Evolutionary conservation across 352 stramenopile species (phyloP).

Genomic region (Phytophthora lateralis): DNA sequence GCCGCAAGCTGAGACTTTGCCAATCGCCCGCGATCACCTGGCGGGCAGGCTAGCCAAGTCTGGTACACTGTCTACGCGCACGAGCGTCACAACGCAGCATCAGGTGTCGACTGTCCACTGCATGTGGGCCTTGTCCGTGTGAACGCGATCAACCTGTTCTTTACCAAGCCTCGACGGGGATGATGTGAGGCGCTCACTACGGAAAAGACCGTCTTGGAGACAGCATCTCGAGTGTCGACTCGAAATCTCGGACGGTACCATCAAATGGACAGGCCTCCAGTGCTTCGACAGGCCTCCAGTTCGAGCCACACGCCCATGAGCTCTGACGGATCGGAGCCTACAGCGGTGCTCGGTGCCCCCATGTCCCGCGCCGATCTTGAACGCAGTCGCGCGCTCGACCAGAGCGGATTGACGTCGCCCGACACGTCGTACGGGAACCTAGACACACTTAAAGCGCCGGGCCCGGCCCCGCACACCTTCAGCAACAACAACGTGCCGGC

Average conservation of each 20-base stretch:
- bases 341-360: slow-evolving; percentile 31
- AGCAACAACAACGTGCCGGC: slow-evolving; percentile 32
- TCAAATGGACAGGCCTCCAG: slow-evolving; percentile 18
- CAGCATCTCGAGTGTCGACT: slow-evolving; percentile 11
- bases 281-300: slow-evolving; percentile 29
- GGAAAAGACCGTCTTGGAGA: slow-evolving; percentile 30
- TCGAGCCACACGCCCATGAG: slow-evolving; percentile 34
- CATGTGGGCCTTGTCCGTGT: slow-evolving; percentile 21
- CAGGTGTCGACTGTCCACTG: slow-evolving; percentile 25
- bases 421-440: slow-evolving; percentile 30
- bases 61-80: no score
- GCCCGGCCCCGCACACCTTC: slow-evolving; percentile 28
- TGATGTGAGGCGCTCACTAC: slow-evolving; percentile 32
- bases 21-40: slow-evolving; percentile 18
- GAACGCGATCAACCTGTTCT: slow-evolving; percentile 17
- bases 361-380: slow-evolving; percentile 33
- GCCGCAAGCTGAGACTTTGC: slow-evolving; percentile 19
- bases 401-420: slow-evolving; percentile 31
- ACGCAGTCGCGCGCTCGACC: slow-evolving; percentile 21
- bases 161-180: slow-evolving; percentile 12
- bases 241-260: slow-evolving; percentile 3
- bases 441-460: slow-evolving; percentile 27
- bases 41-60: no score
- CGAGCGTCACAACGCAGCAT: slow-evolving; percentile 5
- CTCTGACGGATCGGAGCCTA: slow-evolving; percentile 31